Percentiles rank a stretch among this genome's conserved stretches.
phyloP scores from a whole-genome alignment of 2,329 filamentous ascomycete genomes.

The Cladosporium sp. region DNA sequence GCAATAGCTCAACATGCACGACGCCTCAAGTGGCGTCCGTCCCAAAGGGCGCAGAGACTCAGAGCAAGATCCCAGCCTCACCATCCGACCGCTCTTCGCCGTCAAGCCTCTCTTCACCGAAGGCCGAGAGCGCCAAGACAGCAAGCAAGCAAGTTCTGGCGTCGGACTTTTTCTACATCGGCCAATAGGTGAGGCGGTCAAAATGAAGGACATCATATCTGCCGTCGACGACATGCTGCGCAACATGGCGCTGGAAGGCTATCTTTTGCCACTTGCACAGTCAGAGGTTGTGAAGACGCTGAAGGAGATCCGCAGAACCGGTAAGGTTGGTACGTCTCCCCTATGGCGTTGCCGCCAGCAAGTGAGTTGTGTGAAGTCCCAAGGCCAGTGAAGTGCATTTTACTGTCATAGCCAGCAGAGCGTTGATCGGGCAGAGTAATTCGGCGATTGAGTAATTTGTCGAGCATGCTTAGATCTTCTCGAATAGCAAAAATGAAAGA shows the following conservation, averaged over 20 bases:
- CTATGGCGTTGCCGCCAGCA: not conserved
- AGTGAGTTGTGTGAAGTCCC: not conserved
- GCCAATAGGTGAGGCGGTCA: not conserved
- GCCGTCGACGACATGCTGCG: slow-evolving; percentile 4
- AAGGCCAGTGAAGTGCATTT: not conserved
- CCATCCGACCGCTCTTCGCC: not conserved
- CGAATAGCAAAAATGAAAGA: not conserved
- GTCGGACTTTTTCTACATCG: slow-evolving; percentile 6
- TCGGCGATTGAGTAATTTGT: not conserved
- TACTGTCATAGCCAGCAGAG: not conserved
- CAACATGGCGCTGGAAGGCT: slow-evolving; percentile 1
- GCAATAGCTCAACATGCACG: not conserved
- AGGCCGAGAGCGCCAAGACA: not conserved
- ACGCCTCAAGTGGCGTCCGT: not conserved
- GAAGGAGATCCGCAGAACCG: not conserved
- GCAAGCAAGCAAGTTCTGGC: not conserved
- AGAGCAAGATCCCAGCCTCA: not conserved
- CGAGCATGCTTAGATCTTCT: not conserved
- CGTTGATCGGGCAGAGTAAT: not conserved
- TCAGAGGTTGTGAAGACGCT: not conserved
- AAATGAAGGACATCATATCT: not conserved
- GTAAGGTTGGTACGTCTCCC: not conserved
- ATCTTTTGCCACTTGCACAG: not conserved
- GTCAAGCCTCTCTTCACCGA: not conserved
- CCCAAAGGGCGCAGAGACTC: not conserved